phyloP scores from a whole-genome alignment of 257 asterid species.

The Solanum etuberosum region DNA sequence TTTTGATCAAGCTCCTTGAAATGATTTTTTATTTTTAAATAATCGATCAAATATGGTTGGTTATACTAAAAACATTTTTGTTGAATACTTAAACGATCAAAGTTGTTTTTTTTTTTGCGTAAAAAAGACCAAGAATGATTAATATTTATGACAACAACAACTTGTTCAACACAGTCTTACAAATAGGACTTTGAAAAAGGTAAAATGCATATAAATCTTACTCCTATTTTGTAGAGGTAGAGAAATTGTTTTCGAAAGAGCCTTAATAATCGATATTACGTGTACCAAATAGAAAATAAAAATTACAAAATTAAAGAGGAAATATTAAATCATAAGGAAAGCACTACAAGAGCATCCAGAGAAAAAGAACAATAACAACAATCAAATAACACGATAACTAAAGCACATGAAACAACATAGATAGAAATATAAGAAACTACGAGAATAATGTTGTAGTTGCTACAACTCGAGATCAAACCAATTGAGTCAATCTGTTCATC shows the following conservation, averaged over 20 bases:
- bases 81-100: too few species aligned
- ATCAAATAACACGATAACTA: not conserved
- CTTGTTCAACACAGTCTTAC: too few species aligned
- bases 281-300: not conserved
- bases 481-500: fast-evolving
- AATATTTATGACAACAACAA: too few species aligned
- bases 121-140: not conserved
- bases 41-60: not conserved
- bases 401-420: not conserved
- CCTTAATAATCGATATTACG: not conserved
- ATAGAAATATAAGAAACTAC: too few species aligned
- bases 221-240: not conserved
- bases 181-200: not conserved
- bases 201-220: not conserved
- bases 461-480: not conserved
- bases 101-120: fast-evolving
- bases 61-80: too few species aligned
- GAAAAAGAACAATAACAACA: not conserved
- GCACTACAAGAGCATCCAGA: not conserved
- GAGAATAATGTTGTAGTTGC: too few species aligned
- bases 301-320: not conserved
- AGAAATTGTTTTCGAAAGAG: fast-evolving
- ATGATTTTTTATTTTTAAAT: too few species aligned
- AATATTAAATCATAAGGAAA: not conserved
- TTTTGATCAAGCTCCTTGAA: too few species aligned